Conservation (phyloP, 306 rosid species). For the Ammopiptanthus mongolicus region DNA sequence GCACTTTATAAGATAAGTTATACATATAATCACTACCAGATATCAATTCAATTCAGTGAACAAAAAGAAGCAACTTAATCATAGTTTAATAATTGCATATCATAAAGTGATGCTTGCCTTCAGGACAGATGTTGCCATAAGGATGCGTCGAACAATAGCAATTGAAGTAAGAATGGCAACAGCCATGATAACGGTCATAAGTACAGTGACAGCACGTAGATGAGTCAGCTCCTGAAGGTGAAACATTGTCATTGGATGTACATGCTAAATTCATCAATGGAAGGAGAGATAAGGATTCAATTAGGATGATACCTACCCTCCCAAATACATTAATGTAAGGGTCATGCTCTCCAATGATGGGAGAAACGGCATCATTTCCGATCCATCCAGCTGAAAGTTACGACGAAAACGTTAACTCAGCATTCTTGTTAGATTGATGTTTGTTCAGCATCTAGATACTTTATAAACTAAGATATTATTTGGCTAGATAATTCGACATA, state of each 20-base stretch:
- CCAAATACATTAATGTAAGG: conserved; percentile 69
- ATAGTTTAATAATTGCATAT: conserved; percentile 1
- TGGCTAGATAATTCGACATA: background rate
- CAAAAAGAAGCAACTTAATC: background rate
- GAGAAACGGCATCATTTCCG: conserved; percentile 80
- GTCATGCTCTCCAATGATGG: conserved; percentile 88
- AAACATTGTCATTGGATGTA: conserved; percentile 14
- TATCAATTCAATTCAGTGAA: background rate
- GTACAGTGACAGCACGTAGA: conserved; percentile 68
- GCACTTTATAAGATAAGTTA: background rate
- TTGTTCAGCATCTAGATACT: conserved; percentile 10
- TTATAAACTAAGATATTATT: background rate
- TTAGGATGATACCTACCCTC: conserved; percentile 64
- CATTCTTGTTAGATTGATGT: conserved; percentile 10
- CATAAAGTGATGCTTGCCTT: conserved; percentile 57
- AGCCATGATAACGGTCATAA: conserved; percentile 78
- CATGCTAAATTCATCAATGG: conserved; percentile 4
- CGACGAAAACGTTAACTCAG: conserved; percentile 35
- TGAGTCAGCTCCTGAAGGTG: conserved; percentile 75
- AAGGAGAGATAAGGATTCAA: background rate
- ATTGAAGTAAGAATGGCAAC: conserved; percentile 85
- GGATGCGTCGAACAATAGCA: conserved; percentile 87
- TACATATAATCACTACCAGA: background rate
- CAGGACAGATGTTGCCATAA: conserved; percentile 97
- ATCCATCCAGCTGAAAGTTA: conserved; percentile 89